Evolutionary conservation across 2,329 filamentous ascomycete genomes (phyloP), one percentile per base, ranked within the genome.

Genomic region (Corinectria fuckeliana): DNA sequence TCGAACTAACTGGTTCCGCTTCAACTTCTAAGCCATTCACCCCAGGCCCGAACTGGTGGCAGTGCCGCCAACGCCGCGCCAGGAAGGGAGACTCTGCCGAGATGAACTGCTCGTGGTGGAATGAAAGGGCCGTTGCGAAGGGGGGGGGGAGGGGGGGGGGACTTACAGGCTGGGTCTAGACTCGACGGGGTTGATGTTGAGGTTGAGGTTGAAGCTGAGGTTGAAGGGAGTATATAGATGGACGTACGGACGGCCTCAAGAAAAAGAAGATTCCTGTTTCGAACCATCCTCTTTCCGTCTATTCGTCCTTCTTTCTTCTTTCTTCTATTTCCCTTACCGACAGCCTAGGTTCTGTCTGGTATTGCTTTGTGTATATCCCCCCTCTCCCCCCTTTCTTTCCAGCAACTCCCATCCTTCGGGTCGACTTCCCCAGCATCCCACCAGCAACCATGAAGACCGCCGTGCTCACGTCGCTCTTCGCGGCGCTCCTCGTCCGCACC

Each of bases 401-500:
- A 18, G n/a, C n/a, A 28, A 6, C 26, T 28, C 34, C 34, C 8
- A 20, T 18, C 23, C 39, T n/a, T 36, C 36, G 36, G 36, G 36
- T 38, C 11, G 36, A 38, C 20, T 16, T 16, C 34, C 10, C 28
- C 14, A 9, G 10, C 36, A 39, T 16, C 34, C 8, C n/a, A 6
- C 16, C 36, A 42, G 25, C n/a, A 34, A 52, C 4, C 52, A 56
- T 52, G 62, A 67, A 34, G 11, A 68, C 63, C 39, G 52, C 63
- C 30, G 41, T 67, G 32, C 36, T 70, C n/a, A 64, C 66, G 42
- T 53, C 61, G 9, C 58, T 60, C 8, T 26, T 57, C 50, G 42
- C 70, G 14, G 54, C 61, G 36, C 71, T 72, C 42, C 56, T 75
- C 50, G 64, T 68, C 30, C 75, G 77, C 49, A 61, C 74, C 18